Conservation (phyloP, 73 alveolate genomes). For the Tetrahymena elliotti region DNA sequence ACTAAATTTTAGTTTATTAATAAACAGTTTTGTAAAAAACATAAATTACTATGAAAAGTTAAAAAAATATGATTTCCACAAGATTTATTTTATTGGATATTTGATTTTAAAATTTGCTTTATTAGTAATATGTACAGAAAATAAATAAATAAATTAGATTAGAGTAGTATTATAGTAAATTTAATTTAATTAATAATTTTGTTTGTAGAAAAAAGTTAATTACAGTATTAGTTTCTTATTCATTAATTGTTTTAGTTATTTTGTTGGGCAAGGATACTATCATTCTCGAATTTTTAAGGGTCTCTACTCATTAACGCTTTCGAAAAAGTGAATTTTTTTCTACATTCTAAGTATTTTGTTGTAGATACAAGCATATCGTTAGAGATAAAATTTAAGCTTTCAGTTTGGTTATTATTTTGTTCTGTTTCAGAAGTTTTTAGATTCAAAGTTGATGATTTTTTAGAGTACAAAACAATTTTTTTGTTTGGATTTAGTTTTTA, state of each 20-base stretch:
- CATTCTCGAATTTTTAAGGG: not conserved
- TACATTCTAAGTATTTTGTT: not conserved
- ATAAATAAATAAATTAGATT: too few species aligned
- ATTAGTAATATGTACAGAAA: not conserved
- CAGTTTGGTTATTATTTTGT: not conserved
- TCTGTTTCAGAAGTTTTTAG: not conserved
- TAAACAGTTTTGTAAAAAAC: too few species aligned
- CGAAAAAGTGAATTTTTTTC: not conserved
- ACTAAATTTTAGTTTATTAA: too few species aligned
- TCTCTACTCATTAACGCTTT: not conserved
- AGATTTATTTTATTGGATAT: too few species aligned
- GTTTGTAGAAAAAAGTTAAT: not conserved
- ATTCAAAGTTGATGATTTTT: not conserved
- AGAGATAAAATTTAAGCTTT: not conserved
- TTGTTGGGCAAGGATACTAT: not conserved
- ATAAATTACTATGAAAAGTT: too few species aligned
- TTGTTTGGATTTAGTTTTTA: not conserved
- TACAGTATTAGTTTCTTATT: not conserved
- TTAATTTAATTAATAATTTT: too few species aligned
- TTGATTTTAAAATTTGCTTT: not conserved
- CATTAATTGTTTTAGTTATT: not conserved
- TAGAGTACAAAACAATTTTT: not conserved
- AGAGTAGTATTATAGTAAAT: too few species aligned
- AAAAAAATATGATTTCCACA: too few species aligned
- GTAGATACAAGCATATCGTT: not conserved